These are phyloP conservation scores for Lasiosphaeris hirsuta DNA, from an alignment of 495 filamentous ascomycete genomes.

Conservation along the genomic window DNA sequence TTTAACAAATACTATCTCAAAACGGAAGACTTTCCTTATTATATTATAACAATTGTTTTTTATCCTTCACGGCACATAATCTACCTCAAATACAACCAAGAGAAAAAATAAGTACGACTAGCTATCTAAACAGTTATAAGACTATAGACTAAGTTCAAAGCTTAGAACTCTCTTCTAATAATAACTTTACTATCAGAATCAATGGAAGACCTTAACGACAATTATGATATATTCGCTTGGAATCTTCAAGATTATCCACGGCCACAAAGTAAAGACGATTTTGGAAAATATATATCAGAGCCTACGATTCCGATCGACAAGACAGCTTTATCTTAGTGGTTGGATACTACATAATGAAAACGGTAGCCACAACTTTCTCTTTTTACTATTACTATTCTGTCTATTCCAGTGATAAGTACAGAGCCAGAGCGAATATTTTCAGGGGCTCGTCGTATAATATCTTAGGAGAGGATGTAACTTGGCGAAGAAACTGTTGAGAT, in stretches of 20 bases:
- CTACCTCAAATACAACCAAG: not conserved
- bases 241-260: not conserved
- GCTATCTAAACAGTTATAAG: not conserved
- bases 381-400: not conserved
- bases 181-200: too few relatives aligned
- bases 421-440: not conserved
- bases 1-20: conserved; percentile 1
- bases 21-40: not conserved
- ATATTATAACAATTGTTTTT: not conserved
- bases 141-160: not conserved
- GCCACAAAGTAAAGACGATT: conserved; percentile 3
- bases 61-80: not conserved
- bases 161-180: too few relatives aligned
- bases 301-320: not conserved
- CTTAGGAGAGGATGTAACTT: not conserved
- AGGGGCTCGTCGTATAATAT: not conserved
- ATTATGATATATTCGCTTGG: too few relatives aligned
- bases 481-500: conserved; percentile 4
- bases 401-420: not conserved
- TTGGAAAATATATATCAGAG: not conserved
- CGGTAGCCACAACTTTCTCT: not conserved
- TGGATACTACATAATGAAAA: not conserved
- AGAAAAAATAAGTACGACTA: not conserved
- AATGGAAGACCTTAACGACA: too few relatives aligned
- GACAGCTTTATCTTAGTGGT: not conserved